Percentiles rank a stretch among this genome's conserved stretches.
These are phyloP conservation scores for Neurospora crassa DNA, from an alignment of 2,329 filamentous ascomycete species.

Conservation along the genomic window DNA sequence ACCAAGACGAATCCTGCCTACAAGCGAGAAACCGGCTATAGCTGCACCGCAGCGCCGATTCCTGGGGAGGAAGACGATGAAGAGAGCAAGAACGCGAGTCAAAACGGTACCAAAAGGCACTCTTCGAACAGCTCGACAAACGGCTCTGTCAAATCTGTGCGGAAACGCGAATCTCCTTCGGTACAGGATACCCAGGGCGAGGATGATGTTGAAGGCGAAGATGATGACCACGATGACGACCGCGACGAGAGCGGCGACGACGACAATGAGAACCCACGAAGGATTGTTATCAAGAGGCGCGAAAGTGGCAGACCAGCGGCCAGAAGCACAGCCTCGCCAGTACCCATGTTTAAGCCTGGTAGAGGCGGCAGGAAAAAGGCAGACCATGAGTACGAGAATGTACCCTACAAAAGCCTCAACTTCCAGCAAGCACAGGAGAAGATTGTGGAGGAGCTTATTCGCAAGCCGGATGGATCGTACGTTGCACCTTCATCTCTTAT, in stretches of 20 bases:
- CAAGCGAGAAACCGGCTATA: constrained; percentile 52
- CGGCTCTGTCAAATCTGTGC: not conserved
- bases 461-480: constrained; percentile 57
- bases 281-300: constrained; percentile 17
- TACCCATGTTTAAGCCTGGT: constrained; percentile 21
- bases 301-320: constrained; percentile 26
- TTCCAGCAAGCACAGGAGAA: constrained; percentile 85
- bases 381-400: constrained; percentile 43
- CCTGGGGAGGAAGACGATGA: constrained; percentile 34
- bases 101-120: constrained; percentile 11
- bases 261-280: constrained; percentile 15
- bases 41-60: constrained; percentile 63
- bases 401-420: constrained; percentile 59
- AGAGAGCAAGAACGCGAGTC: constrained; percentile 21
- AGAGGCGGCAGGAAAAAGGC: constrained; percentile 27
- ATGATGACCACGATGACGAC: constrained; percentile 21
- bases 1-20: constrained; percentile 79
- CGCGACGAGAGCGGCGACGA: constrained; percentile 19
- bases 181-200: constrained; percentile 22
- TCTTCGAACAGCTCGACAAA: not conserved
- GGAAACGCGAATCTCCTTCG: not conserved
- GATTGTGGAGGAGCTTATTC: constrained; percentile 66
- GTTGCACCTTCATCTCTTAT: constrained; percentile 9
- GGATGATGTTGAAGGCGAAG: constrained; percentile 21
- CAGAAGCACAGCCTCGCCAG: constrained; percentile 26